Conservation (phyloP, 106 monocot species). For the Dendrobium catenatum region DNA sequence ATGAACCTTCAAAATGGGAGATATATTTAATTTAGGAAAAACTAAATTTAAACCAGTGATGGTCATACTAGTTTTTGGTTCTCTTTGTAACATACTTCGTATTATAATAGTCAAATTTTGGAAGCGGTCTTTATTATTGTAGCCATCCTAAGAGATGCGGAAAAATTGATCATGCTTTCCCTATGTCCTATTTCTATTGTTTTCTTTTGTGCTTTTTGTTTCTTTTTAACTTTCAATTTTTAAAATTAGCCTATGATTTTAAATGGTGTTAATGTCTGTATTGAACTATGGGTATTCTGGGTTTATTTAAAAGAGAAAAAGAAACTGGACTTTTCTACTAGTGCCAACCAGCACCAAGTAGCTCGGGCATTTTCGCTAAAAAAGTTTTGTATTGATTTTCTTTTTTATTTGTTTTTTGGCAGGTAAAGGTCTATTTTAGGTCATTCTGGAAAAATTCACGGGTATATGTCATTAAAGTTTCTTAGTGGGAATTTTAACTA, state of each 20-base stretch:
- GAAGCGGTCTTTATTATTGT: no score
- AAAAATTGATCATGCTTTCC: background rate
- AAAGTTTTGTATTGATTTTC: constrained; percentile 18
- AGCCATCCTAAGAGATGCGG: background rate
- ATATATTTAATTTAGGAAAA: no score
- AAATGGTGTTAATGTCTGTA: background rate
- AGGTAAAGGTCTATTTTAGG: constrained; percentile 76
- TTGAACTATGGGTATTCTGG: background rate
- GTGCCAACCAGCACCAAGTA: background rate
- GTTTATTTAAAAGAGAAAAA: background rate
- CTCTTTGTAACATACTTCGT: no score
- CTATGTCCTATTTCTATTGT: background rate
- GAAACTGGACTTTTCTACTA: background rate
- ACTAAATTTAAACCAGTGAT: no score
- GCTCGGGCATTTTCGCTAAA: background rate
- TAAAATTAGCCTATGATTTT: background rate
- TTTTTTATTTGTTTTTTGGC: constrained; percentile 31
- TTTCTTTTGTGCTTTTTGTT: background rate
- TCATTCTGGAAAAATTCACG: constrained; percentile 69
- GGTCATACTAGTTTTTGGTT: no score
- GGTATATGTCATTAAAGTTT: constrained; percentile 31
- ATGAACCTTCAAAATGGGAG: no score
- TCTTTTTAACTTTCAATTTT: background rate
- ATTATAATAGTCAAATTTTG: no score
- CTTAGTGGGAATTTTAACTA: constrained; percentile 8